phyloP scores from a whole-genome alignment of 306 rosid genomes.

The Albizia julibrissin region DNA sequence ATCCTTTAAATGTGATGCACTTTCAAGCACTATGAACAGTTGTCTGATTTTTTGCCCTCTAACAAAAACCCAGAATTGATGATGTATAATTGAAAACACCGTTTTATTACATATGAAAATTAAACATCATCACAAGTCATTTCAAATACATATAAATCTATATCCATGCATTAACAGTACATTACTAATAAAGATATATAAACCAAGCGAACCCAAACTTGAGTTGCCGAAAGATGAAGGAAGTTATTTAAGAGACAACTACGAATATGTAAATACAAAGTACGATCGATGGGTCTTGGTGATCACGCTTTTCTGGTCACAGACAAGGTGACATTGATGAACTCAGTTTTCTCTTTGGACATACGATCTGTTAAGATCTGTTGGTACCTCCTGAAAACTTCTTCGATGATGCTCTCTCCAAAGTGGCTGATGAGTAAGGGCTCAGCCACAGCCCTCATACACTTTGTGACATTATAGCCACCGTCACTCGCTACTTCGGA shows the following conservation, averaged over 20 bases:
- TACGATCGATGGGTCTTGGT: not conserved
- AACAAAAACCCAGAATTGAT: not conserved
- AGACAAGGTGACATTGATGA: slow-evolving; percentile 28
- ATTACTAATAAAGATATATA: not conserved
- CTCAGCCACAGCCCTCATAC: slow-evolving; percentile 54
- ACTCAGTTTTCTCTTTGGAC: slow-evolving; percentile 35
- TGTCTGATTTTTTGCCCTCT: not conserved
- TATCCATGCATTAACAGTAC: not conserved
- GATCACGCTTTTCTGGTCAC: slow-evolving; percentile 9
- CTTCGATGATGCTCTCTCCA: slow-evolving; percentile 37
- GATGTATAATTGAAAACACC: not conserved
- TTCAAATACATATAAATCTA: not conserved
- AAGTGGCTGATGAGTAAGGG: slow-evolving; percentile 25
- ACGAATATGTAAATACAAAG: not conserved
- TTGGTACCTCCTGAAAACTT: slow-evolving; percentile 30
- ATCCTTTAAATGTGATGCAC: too few relatives aligned
- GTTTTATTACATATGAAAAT: not conserved
- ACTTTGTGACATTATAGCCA: slow-evolving; percentile 38
- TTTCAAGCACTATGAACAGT: not conserved
- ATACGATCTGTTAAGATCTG: slow-evolving; percentile 32
- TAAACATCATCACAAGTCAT: not conserved
- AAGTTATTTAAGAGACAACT: not conserved
- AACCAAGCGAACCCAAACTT: not conserved
- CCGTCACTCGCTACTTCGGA: not conserved
- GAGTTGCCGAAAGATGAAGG: not conserved